Evolutionary conservation across 1,284 basidiomycete species (phyloP).

Genomic region (Porodaedalea pini): DNA sequence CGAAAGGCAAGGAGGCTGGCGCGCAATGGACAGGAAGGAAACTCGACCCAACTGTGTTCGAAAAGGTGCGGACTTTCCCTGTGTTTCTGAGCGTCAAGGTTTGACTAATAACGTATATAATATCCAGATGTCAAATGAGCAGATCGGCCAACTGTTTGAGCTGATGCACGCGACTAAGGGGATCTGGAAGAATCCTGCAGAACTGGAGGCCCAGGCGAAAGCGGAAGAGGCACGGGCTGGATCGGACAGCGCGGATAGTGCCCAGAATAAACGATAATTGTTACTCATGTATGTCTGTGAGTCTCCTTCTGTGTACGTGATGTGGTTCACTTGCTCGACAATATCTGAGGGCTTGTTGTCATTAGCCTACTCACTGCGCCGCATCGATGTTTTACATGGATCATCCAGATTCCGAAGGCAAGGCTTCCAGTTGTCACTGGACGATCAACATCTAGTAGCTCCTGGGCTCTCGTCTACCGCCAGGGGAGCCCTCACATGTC

Average conservation of each 20-base stretch:
- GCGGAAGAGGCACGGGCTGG: background rate
- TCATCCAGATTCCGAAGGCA: no score
- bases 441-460: no score
- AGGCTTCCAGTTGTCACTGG: no score
- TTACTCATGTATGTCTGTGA: background rate
- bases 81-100: background rate
- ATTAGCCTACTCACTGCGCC: no score
- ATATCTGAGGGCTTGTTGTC: no score
- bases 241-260: background rate
- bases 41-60: conserved; percentile 72
- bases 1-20: conserved; percentile 38
- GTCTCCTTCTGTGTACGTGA: background rate
- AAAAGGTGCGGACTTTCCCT: conserved; percentile 56
- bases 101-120: conserved; percentile 5
- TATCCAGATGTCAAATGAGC: conserved; percentile 81
- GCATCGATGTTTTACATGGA: no score
- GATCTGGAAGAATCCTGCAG: conserved; percentile 66
- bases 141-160: conserved; percentile 88
- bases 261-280: background rate
- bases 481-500: no score
- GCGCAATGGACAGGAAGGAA: conserved; percentile 61
- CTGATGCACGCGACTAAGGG: conserved; percentile 87
- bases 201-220: conserved; percentile 24
- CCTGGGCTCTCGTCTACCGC: no score
- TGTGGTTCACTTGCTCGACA: no score